Base-by-base conservation (phyloP, 2,329 filamentous ascomycete genomes). In the Neobulgaria alba region DNA sequence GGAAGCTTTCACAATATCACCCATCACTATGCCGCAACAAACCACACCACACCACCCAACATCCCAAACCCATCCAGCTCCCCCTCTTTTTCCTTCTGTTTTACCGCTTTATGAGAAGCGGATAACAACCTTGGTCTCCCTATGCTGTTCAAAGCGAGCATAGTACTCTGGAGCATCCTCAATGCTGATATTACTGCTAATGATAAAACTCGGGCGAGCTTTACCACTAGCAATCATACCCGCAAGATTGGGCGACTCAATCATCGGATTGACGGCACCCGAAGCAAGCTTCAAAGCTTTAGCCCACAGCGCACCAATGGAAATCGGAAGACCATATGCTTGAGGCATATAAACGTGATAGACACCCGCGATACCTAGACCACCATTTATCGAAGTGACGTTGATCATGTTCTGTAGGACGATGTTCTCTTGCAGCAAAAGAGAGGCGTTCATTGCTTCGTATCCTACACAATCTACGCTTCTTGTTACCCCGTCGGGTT, bases 291-390 rank as follows among this genome's bases (percentile, higher is more conserved):
- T 5, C 34, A n/a, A n/a, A n/a, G n/a, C 30, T 17, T 47, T 49
- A 8, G 33, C 3, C 23, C 39, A 43, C 20, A 43, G 35, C 5
- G 34, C 17, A 15, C 32, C 43, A 12, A 40, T 10, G 3, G 47
- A 43, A 21, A 49, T 30, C 3, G 18, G 20, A 4, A 46, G 15
- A 9, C 23, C 23, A 26, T 26, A 26, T 26, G 23, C 7, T 7
- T 26, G 23, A 26, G 23, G 12, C 7, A 26, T 23, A 36, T 10
- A 20, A 33, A 42, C 18, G 4, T 32, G 10, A 36, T 54, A 57
- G 3, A 55, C 49, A n/a, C 57, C 56, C 23, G 56, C 43, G 2
- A 54, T n/a, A 10, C 57, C 56, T 42, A 60, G 54, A 2, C 56
- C 55, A 10, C 57, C 57, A 10, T 46, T 41, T 10, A 26, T 5